Conservation (phyloP, 306 rosid genomes). For the Ochetophila trinervis region DNA sequence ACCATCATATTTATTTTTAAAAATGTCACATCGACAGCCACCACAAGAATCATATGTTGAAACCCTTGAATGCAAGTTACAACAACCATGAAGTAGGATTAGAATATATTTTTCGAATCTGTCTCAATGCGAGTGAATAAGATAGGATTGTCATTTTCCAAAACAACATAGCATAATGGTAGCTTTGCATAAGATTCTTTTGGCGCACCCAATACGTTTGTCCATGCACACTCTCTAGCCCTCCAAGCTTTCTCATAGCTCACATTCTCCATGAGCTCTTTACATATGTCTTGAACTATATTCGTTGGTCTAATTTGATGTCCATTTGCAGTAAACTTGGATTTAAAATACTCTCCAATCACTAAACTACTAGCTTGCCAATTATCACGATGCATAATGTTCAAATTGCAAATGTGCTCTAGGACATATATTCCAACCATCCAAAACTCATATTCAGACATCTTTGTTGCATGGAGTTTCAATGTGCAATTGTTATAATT, state of each 20-base stretch:
- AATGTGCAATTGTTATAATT: constrained; percentile 14
- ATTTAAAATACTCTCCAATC: constrained; percentile 20
- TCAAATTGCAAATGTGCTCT: constrained; percentile 6
- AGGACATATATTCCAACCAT: constrained; percentile 4
- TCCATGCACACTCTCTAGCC: constrained; percentile 9
- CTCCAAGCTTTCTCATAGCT: constrained; percentile 22
- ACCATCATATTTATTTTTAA: too few species aligned
- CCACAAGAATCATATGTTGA: too few species aligned
- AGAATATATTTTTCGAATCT: too few species aligned
- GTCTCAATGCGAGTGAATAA: too few species aligned
- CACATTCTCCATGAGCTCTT: constrained; percentile 20
- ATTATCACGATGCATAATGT: constrained; percentile 8
- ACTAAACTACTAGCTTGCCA: constrained; percentile 29
- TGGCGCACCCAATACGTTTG: neutral
- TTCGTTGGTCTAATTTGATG: constrained; percentile 15
- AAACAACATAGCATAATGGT: too few species aligned
- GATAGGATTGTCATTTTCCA: too few species aligned
- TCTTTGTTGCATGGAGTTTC: constrained; percentile 13
- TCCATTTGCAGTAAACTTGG: constrained; percentile 12
- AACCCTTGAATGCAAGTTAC: too few species aligned
- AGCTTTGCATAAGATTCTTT: neutral
- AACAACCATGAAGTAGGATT: too few species aligned
- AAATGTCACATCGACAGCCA: too few species aligned
- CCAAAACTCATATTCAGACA: neutral
- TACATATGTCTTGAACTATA: constrained; percentile 19